These are phyloP conservation scores for Ensete glaucum DNA, from an alignment of 176 grass and related monocot genomes.

Conservation along the genomic window DNA sequence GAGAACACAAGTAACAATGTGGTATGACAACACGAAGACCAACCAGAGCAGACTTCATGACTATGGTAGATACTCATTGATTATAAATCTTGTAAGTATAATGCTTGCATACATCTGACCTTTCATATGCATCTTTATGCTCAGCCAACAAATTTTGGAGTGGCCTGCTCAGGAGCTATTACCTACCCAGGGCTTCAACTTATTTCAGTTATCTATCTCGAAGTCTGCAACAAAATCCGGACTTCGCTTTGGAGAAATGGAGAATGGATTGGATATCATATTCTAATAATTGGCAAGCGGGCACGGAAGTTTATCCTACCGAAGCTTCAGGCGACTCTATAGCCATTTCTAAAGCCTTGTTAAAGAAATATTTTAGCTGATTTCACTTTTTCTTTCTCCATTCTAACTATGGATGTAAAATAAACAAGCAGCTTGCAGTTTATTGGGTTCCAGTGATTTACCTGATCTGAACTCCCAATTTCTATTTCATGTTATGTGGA, in stretches of 20 bases:
- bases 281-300: constrained; percentile 66
- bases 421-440: not conserved
- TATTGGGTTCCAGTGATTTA: too few species aligned
- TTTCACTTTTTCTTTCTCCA: not conserved
- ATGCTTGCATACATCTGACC: not conserved
- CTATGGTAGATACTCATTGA: constrained; percentile 48
- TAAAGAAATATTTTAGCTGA: constrained; percentile 65
- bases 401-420: not conserved
- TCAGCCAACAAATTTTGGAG: constrained; percentile 96
- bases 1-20: constrained; percentile 96
- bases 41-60: constrained; percentile 90
- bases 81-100: not conserved
- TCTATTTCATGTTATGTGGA: too few species aligned
- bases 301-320: constrained; percentile 43
- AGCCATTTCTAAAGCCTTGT: constrained; percentile 59
- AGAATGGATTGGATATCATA: constrained; percentile 77
- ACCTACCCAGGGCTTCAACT: constrained; percentile 73
- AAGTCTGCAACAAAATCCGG: constrained; percentile 53
- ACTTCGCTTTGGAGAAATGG: constrained; percentile 73
- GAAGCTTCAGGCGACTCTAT: constrained; percentile 48
- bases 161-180: constrained; percentile 79
- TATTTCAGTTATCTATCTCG: constrained; percentile 57
- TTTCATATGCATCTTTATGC: not conserved
- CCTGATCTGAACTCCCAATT: too few species aligned
- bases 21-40: constrained; percentile 75